Evolutionary conservation across 345 rosid genomes (phyloP).

Genomic region (Mercurialis annua): DNA sequence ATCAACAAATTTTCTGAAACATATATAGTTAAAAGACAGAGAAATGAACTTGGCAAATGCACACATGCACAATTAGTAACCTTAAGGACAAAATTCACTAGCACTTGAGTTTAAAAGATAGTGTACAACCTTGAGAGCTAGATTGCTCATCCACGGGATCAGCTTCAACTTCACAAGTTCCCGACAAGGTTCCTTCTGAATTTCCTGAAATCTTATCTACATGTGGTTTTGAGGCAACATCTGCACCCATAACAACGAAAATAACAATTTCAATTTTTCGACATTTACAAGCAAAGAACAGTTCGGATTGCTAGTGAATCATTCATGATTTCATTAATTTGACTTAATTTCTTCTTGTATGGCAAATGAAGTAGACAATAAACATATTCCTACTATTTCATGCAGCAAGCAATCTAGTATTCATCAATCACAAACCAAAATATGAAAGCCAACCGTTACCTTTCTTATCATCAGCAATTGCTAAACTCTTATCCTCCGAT

Average conservation of each 20-base stretch:
- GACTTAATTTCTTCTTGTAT: background rate
- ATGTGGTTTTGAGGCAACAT: slow-evolving; percentile 38
- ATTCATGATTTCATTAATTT: background rate
- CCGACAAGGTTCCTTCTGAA: slow-evolving; percentile 29
- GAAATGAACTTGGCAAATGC: background rate
- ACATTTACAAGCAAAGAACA: background rate
- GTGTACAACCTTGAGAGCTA: slow-evolving; percentile 45
- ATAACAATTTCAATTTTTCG: slow-evolving; percentile 15
- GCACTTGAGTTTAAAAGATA: background rate
- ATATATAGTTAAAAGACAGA: background rate
- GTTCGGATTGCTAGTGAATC: background rate
- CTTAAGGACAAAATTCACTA: background rate
- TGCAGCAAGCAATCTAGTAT: background rate
- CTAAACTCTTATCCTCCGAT: slow-evolving; percentile 35
- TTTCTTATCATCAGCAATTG: slow-evolving; percentile 45
- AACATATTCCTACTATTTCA: background rate
- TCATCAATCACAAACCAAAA: background rate
- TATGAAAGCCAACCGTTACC: slow-evolving; percentile 35
- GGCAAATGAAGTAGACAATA: background rate
- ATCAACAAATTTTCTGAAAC: too few species aligned
- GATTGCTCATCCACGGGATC: slow-evolving; percentile 35
- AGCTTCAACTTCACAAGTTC: slow-evolving; percentile 29
- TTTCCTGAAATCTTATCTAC: slow-evolving; percentile 34
- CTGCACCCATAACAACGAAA: slow-evolving; percentile 33
- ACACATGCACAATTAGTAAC: background rate